Conservation (phyloP, 2,329 filamentous ascomycete species). For the Fusarium torreyae region DNA sequence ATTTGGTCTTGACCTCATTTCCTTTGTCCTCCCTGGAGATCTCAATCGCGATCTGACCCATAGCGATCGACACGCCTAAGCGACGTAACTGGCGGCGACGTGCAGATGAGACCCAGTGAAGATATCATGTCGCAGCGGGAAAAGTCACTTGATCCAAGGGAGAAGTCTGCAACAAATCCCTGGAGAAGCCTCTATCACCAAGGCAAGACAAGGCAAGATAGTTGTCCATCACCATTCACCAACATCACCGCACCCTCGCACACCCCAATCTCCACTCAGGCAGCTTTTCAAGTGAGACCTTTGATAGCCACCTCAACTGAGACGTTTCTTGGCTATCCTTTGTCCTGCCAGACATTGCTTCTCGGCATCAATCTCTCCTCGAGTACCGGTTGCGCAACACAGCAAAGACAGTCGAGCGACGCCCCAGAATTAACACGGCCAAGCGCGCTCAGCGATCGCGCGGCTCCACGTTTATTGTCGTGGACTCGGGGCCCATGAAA, state of each 20-base stretch:
- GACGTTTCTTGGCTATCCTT: constrained; percentile 30
- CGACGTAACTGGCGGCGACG: constrained; percentile 17
- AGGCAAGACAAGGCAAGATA: constrained; percentile 13
- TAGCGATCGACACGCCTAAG: constrained; percentile 31
- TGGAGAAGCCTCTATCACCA: constrained; percentile 9
- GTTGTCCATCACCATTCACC: constrained; percentile 10
- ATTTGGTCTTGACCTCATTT: constrained; percentile 32
- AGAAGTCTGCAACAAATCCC: constrained; percentile 20
- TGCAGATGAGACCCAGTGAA: constrained; percentile 42
- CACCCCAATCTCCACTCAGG: constrained; percentile 26
- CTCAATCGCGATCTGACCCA: constrained; percentile 26
- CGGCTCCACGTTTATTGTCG: constrained; percentile 22
- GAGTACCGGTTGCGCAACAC: constrained; percentile 24
- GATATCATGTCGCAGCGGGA: constrained; percentile 20
- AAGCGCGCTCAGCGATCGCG: constrained; percentile 22
- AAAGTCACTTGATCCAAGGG: constrained; percentile 20
- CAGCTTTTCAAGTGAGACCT: constrained; percentile 31
- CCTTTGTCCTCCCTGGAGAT: constrained; percentile 34
- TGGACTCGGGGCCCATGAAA: constrained; percentile 6
- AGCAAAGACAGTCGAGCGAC: constrained; percentile 23
- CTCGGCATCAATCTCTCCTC: constrained; percentile 35
- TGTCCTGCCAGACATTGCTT: constrained; percentile 35
- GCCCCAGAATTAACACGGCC: constrained; percentile 2
- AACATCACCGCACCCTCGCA: constrained; percentile 19
- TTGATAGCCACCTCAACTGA: constrained; percentile 32